A percentile compares a stretch with the other conserved stretches of the same genome.
Evolutionary conservation across 1,284 basidiomycete genomes (phyloP).

Genomic region (Chalciporus piperatoides): DNA sequence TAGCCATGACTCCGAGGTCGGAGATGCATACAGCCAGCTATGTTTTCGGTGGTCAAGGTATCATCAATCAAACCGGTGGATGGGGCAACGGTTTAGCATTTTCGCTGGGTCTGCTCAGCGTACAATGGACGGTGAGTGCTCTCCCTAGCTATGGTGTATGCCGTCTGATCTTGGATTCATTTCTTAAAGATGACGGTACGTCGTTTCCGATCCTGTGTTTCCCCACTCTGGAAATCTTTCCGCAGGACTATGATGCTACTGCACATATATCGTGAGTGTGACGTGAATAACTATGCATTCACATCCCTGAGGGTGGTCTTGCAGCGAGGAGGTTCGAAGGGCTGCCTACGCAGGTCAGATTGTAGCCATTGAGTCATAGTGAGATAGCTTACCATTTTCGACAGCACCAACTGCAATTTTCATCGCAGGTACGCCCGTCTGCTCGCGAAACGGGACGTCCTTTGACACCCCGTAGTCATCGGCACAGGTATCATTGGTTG

Average conservation of each 20-base stretch:
- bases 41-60: slow-evolving; percentile 69
- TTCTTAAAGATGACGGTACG: slow-evolving; percentile 61
- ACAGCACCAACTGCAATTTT: slow-evolving; percentile 76
- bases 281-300: not conserved
- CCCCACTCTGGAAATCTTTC: not conserved
- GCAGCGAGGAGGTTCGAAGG: slow-evolving; percentile 80
- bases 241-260: slow-evolving; percentile 64
- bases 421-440: slow-evolving; percentile 51
- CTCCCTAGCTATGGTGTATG: not conserved
- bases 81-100: slow-evolving; percentile 80
- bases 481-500: slow-evolving; percentile 83
- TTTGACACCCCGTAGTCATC: slow-evolving; percentile 47
- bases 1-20: slow-evolving; percentile 68
- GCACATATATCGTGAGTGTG: slow-evolving; percentile 82
- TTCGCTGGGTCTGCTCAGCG: slow-evolving; percentile 81
- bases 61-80: slow-evolving; percentile 74
- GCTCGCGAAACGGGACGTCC: not conserved
- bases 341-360: slow-evolving; percentile 76
- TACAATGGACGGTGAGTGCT: slow-evolving; percentile 79
- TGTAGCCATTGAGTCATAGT: not conserved
- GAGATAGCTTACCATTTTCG: slow-evolving; percentile 7
- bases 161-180: slow-evolving; percentile 8
- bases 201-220: not conserved
- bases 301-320: not conserved
- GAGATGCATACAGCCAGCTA: slow-evolving; percentile 81